These are phyloP conservation scores for Epichloe sibirici DNA, from an alignment of 2,329 filamentous ascomycete genomes.

Conservation along the genomic window DNA sequence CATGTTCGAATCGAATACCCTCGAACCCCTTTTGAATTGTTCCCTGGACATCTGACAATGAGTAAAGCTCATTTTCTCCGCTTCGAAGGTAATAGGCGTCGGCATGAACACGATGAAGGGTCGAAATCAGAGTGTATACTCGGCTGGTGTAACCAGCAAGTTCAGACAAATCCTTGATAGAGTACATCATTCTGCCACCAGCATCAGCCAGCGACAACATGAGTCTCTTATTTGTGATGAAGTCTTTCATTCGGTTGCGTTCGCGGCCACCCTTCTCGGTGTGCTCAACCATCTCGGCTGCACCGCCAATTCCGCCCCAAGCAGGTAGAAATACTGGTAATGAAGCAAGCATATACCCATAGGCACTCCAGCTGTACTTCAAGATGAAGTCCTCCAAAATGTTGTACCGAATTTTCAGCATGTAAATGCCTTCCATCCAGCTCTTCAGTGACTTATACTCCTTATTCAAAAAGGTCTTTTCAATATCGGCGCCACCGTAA, in stretches of 20 bases:
- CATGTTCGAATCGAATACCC: slow-evolving; percentile 82
- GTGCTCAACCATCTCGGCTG: slow-evolving; percentile 48
- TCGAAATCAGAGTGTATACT: slow-evolving; percentile 91
- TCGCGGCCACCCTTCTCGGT: slow-evolving; percentile 49
- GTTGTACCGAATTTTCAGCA: slow-evolving; percentile 95
- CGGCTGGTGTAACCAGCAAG: slow-evolving; percentile 91
- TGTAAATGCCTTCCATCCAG: slow-evolving; percentile 98
- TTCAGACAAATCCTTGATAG: slow-evolving; percentile 94
- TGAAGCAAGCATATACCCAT: slow-evolving; percentile 87
- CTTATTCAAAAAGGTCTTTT: slow-evolving; percentile 81
- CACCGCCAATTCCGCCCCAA: slow-evolving; percentile 76
- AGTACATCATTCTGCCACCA: slow-evolving; percentile 98
- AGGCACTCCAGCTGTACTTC: slow-evolving; percentile 98
- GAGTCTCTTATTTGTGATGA: slow-evolving; percentile 96
- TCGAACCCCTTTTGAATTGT: slow-evolving; percentile 93
- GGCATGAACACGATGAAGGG: slow-evolving; percentile 85
- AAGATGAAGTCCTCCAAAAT: slow-evolving; percentile 97
- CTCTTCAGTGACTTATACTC: slow-evolving; percentile 87
- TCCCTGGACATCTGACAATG: slow-evolving; percentile 80
- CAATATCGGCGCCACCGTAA: slow-evolving; percentile 90
- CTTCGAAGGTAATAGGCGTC: slow-evolving; percentile 64
- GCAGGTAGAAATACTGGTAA: slow-evolving; percentile 88
- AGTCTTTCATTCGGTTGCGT: slow-evolving; percentile 87
- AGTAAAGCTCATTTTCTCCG: slow-evolving; percentile 70
- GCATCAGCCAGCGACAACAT: slow-evolving; percentile 97